Base-by-base conservation (phyloP, 2,329 filamentous ascomycete genomes). In the Cladosporium velox region DNA sequence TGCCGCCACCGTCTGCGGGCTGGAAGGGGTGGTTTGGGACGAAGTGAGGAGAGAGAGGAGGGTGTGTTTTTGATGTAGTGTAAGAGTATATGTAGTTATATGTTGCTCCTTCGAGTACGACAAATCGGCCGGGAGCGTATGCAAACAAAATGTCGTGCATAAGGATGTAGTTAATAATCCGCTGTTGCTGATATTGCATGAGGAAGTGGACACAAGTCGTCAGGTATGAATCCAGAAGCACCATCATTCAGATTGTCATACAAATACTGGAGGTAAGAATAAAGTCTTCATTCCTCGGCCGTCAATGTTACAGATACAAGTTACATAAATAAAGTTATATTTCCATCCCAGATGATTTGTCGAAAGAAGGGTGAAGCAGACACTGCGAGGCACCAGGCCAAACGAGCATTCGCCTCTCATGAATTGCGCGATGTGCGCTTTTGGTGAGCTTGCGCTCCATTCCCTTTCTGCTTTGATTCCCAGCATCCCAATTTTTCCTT, bases 21-120 rank as follows among this genome's bases (percentile, higher is more conserved):
- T 72, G 44, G 65, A 51, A 30, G 55, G 63, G 66, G 14, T 68
- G 66, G 52, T 63, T 70, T 51, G 64, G 66, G 14, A 54, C 52
- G 58, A 65, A 60, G 32, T 65, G 32, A 65, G 24, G 15, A 10
- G 24, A 24, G 24, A 24, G 24, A 24, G 24, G 24, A 24, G 24
- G 24, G 24, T 24, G 24, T 24, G 24, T 24, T 24, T 24, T 24
- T 24, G 24, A 24, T 24, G 24, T 24, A 24, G 7, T 58, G 54
- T 54, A 35, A 58, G 26, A 32, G 26, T 58, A 54, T 7, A n/a
- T 58, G 54, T 58, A 35, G 5, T 24, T 18, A 26, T 58, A 58
- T 26, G 32, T 34, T 26, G 28, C n/a, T 26, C 30, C n/a, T 30
- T 41, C 18, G 4, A 7, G 35, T 18, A 15, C 14, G 7, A 18